These are phyloP conservation scores for Dimargaris cristalligena DNA, from an alignment of 192 early-diverging fungal genomes.

Conservation along the genomic window DNA sequence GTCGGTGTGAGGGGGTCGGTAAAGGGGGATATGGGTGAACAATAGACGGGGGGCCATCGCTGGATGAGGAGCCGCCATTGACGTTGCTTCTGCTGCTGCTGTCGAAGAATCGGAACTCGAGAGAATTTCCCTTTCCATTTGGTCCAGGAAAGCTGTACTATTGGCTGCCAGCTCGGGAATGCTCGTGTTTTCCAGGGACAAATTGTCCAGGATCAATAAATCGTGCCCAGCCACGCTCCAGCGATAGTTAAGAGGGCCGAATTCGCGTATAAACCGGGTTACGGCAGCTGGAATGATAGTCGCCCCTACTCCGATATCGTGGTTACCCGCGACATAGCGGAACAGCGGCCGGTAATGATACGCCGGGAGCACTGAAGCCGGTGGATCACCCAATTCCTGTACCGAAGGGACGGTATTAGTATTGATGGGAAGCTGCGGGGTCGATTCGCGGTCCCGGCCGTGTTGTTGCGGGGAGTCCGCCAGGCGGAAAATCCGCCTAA, in stretches of 20 bases:
- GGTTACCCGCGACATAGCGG: conserved; percentile 71
- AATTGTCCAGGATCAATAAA: conserved; percentile 58
- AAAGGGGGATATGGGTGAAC: conserved; percentile 76
- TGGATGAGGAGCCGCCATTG: too few species aligned
- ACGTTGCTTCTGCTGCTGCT: too few species aligned
- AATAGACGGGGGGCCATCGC: conserved; percentile 38
- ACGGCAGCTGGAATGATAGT: conserved; percentile 25
- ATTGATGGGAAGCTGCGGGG: too few species aligned
- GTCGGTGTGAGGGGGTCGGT: conserved; percentile 37
- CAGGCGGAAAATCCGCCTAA: conserved; percentile 31
- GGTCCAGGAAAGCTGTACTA: conserved; percentile 12
- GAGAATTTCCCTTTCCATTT: conserved; percentile 1
- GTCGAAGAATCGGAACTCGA: too few species aligned
- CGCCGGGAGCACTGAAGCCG: too few species aligned
- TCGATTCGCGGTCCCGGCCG: too few species aligned
- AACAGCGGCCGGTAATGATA: conserved; percentile 16
- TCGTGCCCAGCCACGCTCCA: conserved; percentile 37
- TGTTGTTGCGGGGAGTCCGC: conserved; percentile 14
- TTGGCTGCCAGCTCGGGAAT: not conserved
- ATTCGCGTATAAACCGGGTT: conserved; percentile 26
- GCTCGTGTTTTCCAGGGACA: conserved; percentile 36
- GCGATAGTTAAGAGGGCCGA: conserved; percentile 39
- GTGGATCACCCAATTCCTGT: too few species aligned
- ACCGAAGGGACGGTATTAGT: too few species aligned
- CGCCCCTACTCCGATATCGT: conserved; percentile 78